Base-by-base conservation (phyloP, 805 yeast genomes). In the Zygosaccharomyces rouxii region DNA sequence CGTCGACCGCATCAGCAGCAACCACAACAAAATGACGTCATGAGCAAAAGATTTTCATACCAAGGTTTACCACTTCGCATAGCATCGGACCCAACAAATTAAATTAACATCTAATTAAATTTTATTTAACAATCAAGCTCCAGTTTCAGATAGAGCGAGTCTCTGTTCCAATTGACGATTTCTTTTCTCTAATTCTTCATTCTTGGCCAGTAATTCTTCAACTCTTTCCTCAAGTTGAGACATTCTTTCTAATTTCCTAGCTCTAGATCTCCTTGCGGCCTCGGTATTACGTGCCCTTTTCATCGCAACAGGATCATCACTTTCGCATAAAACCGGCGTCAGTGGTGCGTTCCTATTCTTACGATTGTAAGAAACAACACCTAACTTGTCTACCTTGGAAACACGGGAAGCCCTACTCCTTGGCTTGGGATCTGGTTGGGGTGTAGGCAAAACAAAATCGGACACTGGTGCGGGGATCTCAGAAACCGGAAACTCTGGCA, bases 201-300 rank as follows among this genome's bases (percentile, higher is more conserved):
- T 89, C 57, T 75, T 81, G 23, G 69, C 63, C 42, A 84, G 56
- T 54, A 90, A 73, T 28, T 68, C 76, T 55, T 83, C 88, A 46
- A 89, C 94, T 67, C 80, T 81, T 21, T 69, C 79, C 70, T 90
- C 97, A 65, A 90, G 73, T 66, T 87, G 92, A 51, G 70, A 60
- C 88, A 90, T 86, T 68, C 95, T 80, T 67, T 86, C 86, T 83
- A 86, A 82, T 70, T 90, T 89, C 67, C 96, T 81, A 21, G 97
- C 97, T 62, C 97, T 77, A 23, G 96, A 89, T 64, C 97, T 80
- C 69, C 97, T 82, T 6, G 97, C 97, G 57, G 98, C 97, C 66
- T 89, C 96, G 42, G 83, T 92, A 77, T 94, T 92, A 70, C 92
- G 83, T 7, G 98, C 98, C 66, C 98, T 83, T 73, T 92, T 92